A percentile compares a stretch with the other conserved stretches of the same genome.
Conservation (phyloP, 176 grass and related monocot species). For the Oryza officinalis region DNA sequence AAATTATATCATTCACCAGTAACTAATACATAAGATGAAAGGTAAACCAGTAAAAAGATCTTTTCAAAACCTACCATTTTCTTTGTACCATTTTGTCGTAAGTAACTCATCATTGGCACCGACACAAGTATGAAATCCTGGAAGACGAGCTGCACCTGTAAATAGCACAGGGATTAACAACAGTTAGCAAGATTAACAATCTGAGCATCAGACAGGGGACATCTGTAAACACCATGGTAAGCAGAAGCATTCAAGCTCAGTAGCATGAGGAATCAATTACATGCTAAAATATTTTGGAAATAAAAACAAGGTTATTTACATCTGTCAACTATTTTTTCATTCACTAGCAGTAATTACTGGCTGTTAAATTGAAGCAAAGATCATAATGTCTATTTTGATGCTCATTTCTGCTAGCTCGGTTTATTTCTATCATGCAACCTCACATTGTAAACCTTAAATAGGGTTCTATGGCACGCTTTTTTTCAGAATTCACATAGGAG, state of each 20-base stretch:
- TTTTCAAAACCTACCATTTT: conserved; percentile 65
- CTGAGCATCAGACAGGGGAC: not conserved
- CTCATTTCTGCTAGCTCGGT: no score
- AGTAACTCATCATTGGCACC: conserved; percentile 79
- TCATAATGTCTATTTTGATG: not conserved
- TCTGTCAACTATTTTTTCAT: not conserved
- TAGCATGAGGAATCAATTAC: conserved; percentile 4
- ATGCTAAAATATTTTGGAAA: not conserved
- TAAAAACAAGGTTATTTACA: not conserved
- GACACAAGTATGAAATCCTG: conserved; percentile 91
- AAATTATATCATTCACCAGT: conserved; percentile 5
- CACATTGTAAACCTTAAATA: not conserved
- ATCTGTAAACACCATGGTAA: conserved; percentile 10
- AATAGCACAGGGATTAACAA: conserved; percentile 1
- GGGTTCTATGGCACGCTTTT: not conserved
- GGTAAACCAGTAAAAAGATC: not conserved
- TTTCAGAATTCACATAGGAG: not conserved
- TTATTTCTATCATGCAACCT: not conserved
- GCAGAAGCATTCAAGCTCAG: not conserved
- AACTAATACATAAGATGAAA: conserved; percentile 17
- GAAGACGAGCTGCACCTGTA: conserved; percentile 77
- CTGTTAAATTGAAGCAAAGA: not conserved
- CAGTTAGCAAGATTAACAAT: not conserved
- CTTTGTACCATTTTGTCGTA: conserved; percentile 89
- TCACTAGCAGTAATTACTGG: not conserved